Evolutionary conservation across 2,329 filamentous ascomycete species (phyloP).

Genomic region (Cryphonectria parasitica): DNA sequence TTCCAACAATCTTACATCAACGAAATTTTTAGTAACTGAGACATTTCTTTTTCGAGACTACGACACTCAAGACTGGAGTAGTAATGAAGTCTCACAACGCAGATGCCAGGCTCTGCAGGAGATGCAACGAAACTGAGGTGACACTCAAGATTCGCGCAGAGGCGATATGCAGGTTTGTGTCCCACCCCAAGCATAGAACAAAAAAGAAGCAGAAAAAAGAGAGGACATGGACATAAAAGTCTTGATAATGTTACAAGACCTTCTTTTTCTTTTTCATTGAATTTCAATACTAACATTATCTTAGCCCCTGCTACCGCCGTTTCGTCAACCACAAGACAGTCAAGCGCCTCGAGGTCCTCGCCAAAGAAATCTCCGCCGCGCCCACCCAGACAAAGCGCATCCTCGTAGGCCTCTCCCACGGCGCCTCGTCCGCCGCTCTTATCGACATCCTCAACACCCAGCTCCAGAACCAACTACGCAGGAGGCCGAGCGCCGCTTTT

Average conservation of each 20-base stretch:
- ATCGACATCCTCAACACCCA: slow-evolving; percentile 76
- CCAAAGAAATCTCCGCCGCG: slow-evolving; percentile 50
- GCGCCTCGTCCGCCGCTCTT: slow-evolving; percentile 77
- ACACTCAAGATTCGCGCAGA: slow-evolving; percentile 60
- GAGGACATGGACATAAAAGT: background rate
- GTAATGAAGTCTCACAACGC: slow-evolving; percentile 29
- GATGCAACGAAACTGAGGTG: slow-evolving; percentile 57
- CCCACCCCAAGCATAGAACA: no score
- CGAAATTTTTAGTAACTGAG: background rate
- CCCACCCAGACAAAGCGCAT: slow-evolving; percentile 52
- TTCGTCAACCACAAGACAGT: slow-evolving; percentile 80
- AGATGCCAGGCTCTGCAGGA: slow-evolving; percentile 49
- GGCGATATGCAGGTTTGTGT: slow-evolving; percentile 60
- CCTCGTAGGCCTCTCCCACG: slow-evolving; percentile 81
- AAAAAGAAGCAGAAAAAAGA: no score
- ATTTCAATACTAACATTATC: background rate
- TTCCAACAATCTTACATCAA: background rate
- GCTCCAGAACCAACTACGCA: slow-evolving; percentile 65
- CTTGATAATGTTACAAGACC: background rate
- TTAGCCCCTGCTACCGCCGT: slow-evolving; percentile 73
- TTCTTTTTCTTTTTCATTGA: background rate
- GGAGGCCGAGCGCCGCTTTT: slow-evolving; percentile 68
- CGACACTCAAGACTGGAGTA: background rate
- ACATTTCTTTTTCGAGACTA: background rate
- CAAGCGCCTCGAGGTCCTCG: slow-evolving; percentile 66